A percentile compares a stretch with the other conserved stretches of the same genome.
Conservation (phyloP, 2,329 filamentous ascomycete genomes). For the Aspergillus texensis region DNA sequence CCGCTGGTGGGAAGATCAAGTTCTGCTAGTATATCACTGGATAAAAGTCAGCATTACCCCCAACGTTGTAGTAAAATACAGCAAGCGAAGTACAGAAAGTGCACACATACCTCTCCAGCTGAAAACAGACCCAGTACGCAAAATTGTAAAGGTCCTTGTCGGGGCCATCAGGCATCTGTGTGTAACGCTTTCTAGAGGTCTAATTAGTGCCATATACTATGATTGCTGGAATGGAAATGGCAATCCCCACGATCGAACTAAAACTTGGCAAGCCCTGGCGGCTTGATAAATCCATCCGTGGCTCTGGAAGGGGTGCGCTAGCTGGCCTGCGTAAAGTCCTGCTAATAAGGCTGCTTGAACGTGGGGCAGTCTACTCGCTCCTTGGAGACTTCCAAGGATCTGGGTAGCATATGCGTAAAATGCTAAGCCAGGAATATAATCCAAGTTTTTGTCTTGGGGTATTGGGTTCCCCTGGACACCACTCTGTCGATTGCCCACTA, state of each 20-base stretch:
- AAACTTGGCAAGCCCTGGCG: conserved; percentile 65
- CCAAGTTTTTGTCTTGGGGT: conserved; percentile 65
- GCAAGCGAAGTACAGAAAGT: too few relatives aligned
- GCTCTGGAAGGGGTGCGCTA: conserved; percentile 84
- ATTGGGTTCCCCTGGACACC: conserved; percentile 16
- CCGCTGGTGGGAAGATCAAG: too few relatives aligned
- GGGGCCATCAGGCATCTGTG: conserved; percentile 30
- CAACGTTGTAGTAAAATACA: too few relatives aligned
- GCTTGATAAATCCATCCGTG: conserved; percentile 69
- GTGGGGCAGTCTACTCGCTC: conserved; percentile 77
- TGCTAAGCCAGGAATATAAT: conserved; percentile 83
- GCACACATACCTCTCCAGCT: conserved; percentile 76
- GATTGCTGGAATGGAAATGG: neutral
- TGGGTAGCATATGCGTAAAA: conserved; percentile 87
- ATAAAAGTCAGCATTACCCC: neutral
- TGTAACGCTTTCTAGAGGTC: conserved; percentile 35
- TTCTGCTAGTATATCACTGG: conserved; percentile 88
- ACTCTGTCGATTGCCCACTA: conserved; percentile 16
- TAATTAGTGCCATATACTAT: conserved; percentile 10
- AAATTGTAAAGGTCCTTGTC: conserved; percentile 67
- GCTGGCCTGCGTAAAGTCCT: conserved; percentile 84
- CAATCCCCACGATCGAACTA: conserved; percentile 67
- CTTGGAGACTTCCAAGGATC: conserved; percentile 80
- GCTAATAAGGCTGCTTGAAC: conserved; percentile 84
- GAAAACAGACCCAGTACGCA: conserved; percentile 90